Evolutionary conservation across 352 stramenopile genomes (phyloP).

Genomic region (Phytophthora idaei): DNA sequence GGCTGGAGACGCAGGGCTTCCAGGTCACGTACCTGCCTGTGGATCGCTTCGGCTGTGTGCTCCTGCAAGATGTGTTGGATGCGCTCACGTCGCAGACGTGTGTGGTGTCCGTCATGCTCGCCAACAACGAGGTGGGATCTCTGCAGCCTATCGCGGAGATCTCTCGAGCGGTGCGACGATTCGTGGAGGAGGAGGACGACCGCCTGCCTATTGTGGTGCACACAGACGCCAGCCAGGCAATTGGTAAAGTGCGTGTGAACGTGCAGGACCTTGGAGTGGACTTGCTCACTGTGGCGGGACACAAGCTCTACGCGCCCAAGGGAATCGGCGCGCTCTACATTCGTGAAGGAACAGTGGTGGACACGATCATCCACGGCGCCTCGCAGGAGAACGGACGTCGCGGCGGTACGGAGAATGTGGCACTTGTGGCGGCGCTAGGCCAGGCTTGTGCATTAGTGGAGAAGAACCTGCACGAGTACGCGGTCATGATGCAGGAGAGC

Average conservation of each 20-base stretch:
- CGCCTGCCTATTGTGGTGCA: slow-evolving; percentile 89
- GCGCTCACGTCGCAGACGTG: slow-evolving; percentile 88
- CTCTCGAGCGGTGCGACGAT: slow-evolving; percentile 46
- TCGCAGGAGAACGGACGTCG: slow-evolving; percentile 92
- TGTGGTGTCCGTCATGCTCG: slow-evolving; percentile 97
- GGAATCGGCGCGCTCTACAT: slow-evolving; percentile 86
- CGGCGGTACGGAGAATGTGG: slow-evolving; percentile 97
- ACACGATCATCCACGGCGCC: slow-evolving; percentile 91
- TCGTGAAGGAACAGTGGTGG: slow-evolving; percentile 44
- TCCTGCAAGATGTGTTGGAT: slow-evolving; percentile 74
- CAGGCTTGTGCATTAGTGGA: slow-evolving; percentile 76
- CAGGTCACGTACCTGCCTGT: slow-evolving; percentile 77
- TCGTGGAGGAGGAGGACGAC: slow-evolving; percentile 35
- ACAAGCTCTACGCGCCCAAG: slow-evolving; percentile 98
- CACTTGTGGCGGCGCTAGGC: slow-evolving; percentile 94
- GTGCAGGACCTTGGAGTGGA: slow-evolving; percentile 90
- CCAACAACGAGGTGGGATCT: slow-evolving; percentile 98
- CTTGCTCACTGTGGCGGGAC: slow-evolving; percentile 96
- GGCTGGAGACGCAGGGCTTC: slow-evolving; percentile 63
- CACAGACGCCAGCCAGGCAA: slow-evolving; percentile 96
- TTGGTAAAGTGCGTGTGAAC: slow-evolving; percentile 93
- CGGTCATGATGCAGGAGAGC: slow-evolving; percentile 67
- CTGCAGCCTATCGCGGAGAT: slow-evolving; percentile 95
- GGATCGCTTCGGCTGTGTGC: slow-evolving; percentile 55
- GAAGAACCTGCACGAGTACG: slow-evolving; percentile 75